Evolutionary conservation across 2,329 filamentous ascomycete species (phyloP), one percentile per base, ranked within the genome.

Genomic region (Fusarium napiforme): DNA sequence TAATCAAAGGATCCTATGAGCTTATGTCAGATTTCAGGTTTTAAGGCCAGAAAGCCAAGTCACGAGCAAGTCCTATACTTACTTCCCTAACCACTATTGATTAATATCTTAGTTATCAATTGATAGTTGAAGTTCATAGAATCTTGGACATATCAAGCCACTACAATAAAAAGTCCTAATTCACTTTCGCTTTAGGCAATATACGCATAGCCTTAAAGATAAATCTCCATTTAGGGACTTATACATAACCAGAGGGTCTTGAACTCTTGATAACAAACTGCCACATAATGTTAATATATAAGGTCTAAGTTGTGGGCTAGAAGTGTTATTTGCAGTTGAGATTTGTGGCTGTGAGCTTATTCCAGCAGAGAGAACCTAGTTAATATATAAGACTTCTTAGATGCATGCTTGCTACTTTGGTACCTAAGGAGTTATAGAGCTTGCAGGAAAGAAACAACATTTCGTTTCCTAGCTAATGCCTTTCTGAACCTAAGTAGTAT

Each of bases 201-300:
- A 12, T 2, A 19, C 2, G 12, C 7, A 39, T 12, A 39, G 37
- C 11, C 37, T 39, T 2, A 39, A 21, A 39, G 37, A 12, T 21
- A 12, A 8, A 19, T 39, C 37, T 39, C 37, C 19, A 14, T 39
- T 14, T 14, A 4, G 19, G 19, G 37, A 10, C 19, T 39, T 39
- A 6, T 6, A 4, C 14, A 14, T 8, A 5, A 9, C 3, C 19
- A 21, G 7, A 39, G 19, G 37, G 19, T 21, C 37, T 21, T 14
- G 7, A 40, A 37, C 36, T 37, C 9, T 37, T 37, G 36, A 37
- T 6, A 21, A 14, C 7, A 21, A 21, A 21, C 19, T 40, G 7
- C 4, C 7, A 40, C 7, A 8, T 40, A 12, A 12, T 21, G 4
- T 0, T 40, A 14, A 14, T 14, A 2, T 7, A 40, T 21, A 7